Base-by-base conservation (phyloP, 805 yeast species). In the Candida chilensis region DNA sequence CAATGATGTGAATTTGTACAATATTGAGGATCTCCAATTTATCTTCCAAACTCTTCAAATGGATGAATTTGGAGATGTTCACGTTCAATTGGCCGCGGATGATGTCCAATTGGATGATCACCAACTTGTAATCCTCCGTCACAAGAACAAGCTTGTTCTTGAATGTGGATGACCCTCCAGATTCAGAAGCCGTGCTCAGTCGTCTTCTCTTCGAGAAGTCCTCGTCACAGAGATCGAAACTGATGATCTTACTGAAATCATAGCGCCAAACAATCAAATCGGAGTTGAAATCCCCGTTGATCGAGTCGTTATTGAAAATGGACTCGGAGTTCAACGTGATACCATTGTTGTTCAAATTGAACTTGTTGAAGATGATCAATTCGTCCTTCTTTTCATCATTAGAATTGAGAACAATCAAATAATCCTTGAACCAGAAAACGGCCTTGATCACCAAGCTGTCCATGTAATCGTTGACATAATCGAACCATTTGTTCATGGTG, bases 181-280 rank as follows among this genome's bases (percentile, higher is more conserved):
- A 28, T 17, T 19, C 10, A 19, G 11, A 13, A 15, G 17, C 19
- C 17, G n/a, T n/a, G n/a, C n/a, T n/a, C n/a, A n/a, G n/a, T n/a
- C n/a, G n/a, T 11, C 11, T 5, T 24, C 16, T 11, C 32, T 17
- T 14, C 19, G 17, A 12, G n/a, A 17, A 11, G 17, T 27, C 33
- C 14, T 32, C 20, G 5, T 29, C 27, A 10, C 35, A 33, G 4
- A 46, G 32, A 11, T 50, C 48, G 17, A 41, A 38, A 15, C 31
- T 35, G 19, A 53, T 26, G 19, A 57, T 41, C 13, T 36, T 35
- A 16, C 47, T 45, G 32, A 58, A 53, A 31, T 54, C 45, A 30
- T 57, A 54, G 28, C 60, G 52, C 67, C 67, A 62, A 5, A 58
- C 38, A 16, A 60, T 49, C 24, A 48, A 34, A 33, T 63, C 68